Base-by-base conservation (phyloP, 1,284 basidiomycete species). In the Calocybe gambosa region DNA sequence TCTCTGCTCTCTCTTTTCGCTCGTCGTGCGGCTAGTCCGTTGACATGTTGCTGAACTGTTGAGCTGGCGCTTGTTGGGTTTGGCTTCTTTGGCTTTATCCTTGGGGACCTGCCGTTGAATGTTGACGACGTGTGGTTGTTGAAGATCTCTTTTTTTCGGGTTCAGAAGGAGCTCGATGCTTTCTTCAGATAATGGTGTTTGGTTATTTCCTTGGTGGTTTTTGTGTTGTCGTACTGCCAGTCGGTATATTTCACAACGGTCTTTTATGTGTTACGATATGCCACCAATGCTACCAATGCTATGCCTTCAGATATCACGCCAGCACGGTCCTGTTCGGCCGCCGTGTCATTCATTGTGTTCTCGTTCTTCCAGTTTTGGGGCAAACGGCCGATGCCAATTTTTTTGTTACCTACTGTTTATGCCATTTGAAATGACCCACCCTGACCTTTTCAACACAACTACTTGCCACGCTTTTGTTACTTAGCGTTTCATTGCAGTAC, bases 401-500 rank as follows among this genome's bases (percentile, higher is more conserved):
- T 35, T 33, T 13, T n/a, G 18, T 10, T 48, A 40, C 35, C 9
- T 45, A 43, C 26, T 18, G 43, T n/a, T n/a, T n/a, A n/a, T n/a
- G n/a, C 50, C 46, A 38, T 20, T 21, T 50, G 57, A 50, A 50
- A 31, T 36, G 46, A 51, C 51, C 47, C 53, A 47, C 47, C 46
- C 50, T n/a, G n/a, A n/a, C 35, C 49, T 43, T 53, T 47, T 25
- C 34, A 28, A 34, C 51, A 38, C 43, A 55, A 52, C 8, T 37
- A 9, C 16, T 37, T 16, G 19, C 56, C 52, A 54, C 56, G 60
- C 60, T 60, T 61, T 55, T 61, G 52, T 42, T 53, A 51, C 57
- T 54, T 55, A 54, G 61, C 49, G 58, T 59, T 60, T 57, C 56
- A 62, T 61, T 67, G 63, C 66, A 65, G 63, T 64, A 67, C 62